Evolutionary conservation across 208 protist genomes (phyloP), one percentile per base, ranked within the genome.

Genomic region (Trypanosoma melophagium): DNA sequence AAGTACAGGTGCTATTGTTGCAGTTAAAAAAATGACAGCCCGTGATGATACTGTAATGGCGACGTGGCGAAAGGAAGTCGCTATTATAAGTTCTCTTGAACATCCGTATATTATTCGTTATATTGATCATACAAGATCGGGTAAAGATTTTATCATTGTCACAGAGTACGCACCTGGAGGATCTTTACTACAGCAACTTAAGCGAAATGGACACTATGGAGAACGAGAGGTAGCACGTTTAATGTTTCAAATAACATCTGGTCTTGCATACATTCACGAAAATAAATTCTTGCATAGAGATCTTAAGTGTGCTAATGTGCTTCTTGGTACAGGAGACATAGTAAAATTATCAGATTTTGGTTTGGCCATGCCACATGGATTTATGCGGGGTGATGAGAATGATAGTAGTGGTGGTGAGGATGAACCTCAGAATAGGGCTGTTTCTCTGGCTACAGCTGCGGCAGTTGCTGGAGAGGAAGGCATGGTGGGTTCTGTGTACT

Each of bases 291-390:
- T 96, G 7, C 93, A 97, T 75, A 81, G 96, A 17, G 93, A 96
- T 65, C 59, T 97, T n/a, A 97, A 97, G 60, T 80, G 84, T 40
- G 86, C 90, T 22, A 97, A 97, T 66, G 59, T 96, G 7, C 74
- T 96, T 10, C 66, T 96, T 51, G 83, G 86, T 9, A 24, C 69
- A 22, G 71, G 78, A 12, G 60, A 64, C 22, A 44, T 76, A 54
- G 78, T 96, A 53, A 97, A 96, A 75, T 61, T 97, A 10, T 90
- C 86, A 0, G 93, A 97, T 69, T 96, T 97, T 70, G 93, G 92
- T 19, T 79, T 97, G 1, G 87, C 86, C 16, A 62, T 78, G 49
- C 22, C 59, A 8, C 58, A 47, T 25, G 22, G 54, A 13, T 13
- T 52, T 25, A 50, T 59, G 25, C 31, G 45, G 0, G 53, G 40